These are phyloP conservation scores for Picocystis sp. DNA, from an alignment of 163 green algal species.

Conservation along the genomic window DNA sequence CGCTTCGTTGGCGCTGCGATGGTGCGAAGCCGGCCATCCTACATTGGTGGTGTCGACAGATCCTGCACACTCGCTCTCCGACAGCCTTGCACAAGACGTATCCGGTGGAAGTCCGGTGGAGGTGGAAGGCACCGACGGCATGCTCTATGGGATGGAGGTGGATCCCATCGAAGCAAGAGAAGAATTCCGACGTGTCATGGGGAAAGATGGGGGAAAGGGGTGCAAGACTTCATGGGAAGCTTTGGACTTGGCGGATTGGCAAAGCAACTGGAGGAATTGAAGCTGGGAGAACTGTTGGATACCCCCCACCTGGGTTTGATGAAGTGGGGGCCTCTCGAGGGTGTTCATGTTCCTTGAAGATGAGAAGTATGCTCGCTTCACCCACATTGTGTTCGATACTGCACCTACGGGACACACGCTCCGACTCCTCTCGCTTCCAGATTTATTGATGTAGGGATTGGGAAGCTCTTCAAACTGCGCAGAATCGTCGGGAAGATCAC, in stretches of 20 bases:
- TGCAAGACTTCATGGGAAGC: conserved; percentile 54
- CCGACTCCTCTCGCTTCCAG: conserved; percentile 79
- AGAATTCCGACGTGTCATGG: conserved; percentile 28
- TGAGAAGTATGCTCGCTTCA: conserved; percentile 82
- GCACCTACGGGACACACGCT: conserved; percentile 93
- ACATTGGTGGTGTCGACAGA: conserved; percentile 81
- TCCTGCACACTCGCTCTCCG: conserved; percentile 77
- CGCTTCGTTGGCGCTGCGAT: conserved; percentile 68
- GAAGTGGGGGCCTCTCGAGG: conserved; percentile 65
- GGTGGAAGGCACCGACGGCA: conserved; percentile 73
- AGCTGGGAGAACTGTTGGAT: conserved; percentile 89
- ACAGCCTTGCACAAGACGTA: conserved; percentile 70
- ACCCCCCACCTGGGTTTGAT: conserved; percentile 79
- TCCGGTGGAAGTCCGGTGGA: conserved; percentile 60
- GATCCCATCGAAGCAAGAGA: conserved; percentile 58
- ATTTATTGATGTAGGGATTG: conserved; percentile 73
- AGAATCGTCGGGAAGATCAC: conserved; percentile 58
- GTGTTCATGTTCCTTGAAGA: conserved; percentile 53
- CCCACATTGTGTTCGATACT: conserved; percentile 94
- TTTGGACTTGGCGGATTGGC: conserved; percentile 70
- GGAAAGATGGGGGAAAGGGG: conserved; percentile 1
- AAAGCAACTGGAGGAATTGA: conserved; percentile 75
- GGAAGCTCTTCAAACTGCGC: conserved; percentile 63
- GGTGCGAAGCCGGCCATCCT: conserved; percentile 60
- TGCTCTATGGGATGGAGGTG: conserved; percentile 90